phyloP scores from a whole-genome alignment of 257 asterid species.

The Solanum gracilifrons region DNA sequence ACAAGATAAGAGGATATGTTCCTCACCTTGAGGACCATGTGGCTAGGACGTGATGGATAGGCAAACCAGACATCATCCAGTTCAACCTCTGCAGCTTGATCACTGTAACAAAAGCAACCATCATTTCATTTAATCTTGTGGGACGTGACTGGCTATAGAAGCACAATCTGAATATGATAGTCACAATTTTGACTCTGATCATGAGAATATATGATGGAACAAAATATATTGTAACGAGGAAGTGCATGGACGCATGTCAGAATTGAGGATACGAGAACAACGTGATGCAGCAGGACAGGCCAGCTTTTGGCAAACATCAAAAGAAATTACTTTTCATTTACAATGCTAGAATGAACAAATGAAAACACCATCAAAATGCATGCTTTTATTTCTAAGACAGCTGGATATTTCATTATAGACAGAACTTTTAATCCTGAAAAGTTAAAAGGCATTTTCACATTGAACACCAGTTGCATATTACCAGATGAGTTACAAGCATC shows the following conservation, averaged over 20 bases:
- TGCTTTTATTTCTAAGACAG: neutral
- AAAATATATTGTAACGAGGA: neutral
- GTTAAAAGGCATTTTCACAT: neutral
- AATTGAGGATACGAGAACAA: neutral
- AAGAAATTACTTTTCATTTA: neutral
- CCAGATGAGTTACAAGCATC: neutral
- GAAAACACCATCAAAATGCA: neutral
- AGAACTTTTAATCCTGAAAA: neutral
- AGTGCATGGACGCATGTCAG: neutral
- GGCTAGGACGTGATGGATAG: slow-evolving; percentile 82
- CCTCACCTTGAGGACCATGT: slow-evolving; percentile 70
- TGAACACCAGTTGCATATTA: neutral
- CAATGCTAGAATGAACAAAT: neutral
- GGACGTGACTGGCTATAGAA: neutral
- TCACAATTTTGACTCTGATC: neutral
- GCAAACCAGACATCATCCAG: slow-evolving; percentile 84
- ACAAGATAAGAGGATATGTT: neutral
- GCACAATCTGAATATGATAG: neutral
- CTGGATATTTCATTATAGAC: neutral
- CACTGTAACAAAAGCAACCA: slow-evolving; percentile 25
- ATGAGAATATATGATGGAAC: neutral
- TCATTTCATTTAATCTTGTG: neutral
- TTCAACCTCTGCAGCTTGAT: slow-evolving; percentile 69
- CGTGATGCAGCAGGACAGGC: neutral
- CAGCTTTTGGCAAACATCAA: neutral